A percentile compares a stretch with the other conserved stretches of the same genome.
phyloP scores from a whole-genome alignment of 441 rosid species.

The Theobroma grandiflorum region DNA sequence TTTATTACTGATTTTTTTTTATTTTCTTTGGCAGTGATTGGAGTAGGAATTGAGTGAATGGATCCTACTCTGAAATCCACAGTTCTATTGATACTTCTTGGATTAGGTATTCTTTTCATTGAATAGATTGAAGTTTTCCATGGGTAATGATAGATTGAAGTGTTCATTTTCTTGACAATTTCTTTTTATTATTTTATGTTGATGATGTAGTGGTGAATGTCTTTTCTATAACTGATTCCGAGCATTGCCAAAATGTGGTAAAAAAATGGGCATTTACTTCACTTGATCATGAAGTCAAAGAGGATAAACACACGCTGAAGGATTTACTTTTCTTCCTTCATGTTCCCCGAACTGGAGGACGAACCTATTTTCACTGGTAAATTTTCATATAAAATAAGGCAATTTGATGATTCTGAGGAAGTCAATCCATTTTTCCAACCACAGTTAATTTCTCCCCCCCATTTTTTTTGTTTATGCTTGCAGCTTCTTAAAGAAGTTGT shows the following conservation, averaged over 20 bases:
- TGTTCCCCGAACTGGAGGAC: conserved; percentile 97
- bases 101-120: conserved; percentile 51
- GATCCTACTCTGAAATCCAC: conserved; percentile 51
- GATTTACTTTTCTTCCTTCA: conserved; percentile 94
- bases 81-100: conserved; percentile 51
- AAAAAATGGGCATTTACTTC: conserved; percentile 73
- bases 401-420: neutral
- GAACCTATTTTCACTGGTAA: conserved; percentile 93
- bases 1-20: neutral
- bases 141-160: neutral
- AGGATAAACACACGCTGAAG: conserved; percentile 67
- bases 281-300: conserved; percentile 51
- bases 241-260: conserved; percentile 72
- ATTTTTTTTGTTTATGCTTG: conserved; percentile 33
- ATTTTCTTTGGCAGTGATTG: conserved; percentile 36
- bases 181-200: conserved; percentile 1
- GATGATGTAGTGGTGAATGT: conserved; percentile 48
- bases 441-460: conserved; percentile 22
- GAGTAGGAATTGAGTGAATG: conserved; percentile 50
- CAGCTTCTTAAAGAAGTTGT: conserved; percentile 91
- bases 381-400: neutral
- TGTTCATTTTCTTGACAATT: neutral
- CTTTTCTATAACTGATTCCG: conserved; percentile 53
- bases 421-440: neutral
- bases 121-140: neutral